Evolutionary conservation across 352 stramenopile genomes (phyloP), one percentile per base, ranked within the genome.

Genomic region (Thraustotheca clavata): DNA sequence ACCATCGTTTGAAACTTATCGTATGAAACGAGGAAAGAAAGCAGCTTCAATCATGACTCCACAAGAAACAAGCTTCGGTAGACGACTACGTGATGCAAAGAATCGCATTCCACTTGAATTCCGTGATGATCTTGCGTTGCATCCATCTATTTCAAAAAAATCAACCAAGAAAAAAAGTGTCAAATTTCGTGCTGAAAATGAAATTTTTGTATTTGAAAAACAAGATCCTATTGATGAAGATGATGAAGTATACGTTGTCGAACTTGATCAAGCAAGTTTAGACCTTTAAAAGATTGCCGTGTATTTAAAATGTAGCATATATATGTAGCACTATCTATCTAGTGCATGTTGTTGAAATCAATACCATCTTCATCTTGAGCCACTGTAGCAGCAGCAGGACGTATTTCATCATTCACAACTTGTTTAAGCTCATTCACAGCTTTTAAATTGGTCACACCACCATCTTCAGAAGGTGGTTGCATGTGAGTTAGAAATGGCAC

Each of bases 401-500:
- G 57, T 12, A 65, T 12, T 20, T 65, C 14, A n/a, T 49, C n/a
- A 8, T 33, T 52, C 14, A 40, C 48, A 14, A 31, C 12, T 20
- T 22, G 22, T 20, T 5, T 24, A 11, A 3, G 6, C 12, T 39
- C 31, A 36, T 5, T 14, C 22, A 14, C 43, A 29, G 43, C 6
- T 29, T 6, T 14, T 22, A 29, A 22, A 14, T 50, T 14, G 7
- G 43, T 14, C 4, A 3, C 24, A 0, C 6, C 11, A 20, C 4
- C 3, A 7, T 16, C 35, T 5, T 34, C 38, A n/a, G 4, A 32
- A 32, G 57, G 11, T 5, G 83, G 76, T 67, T 77, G 86, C 46
- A 93, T 50, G 48, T 87, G 83, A 20, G 81, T 93, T 27, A 93
- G 76, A 57, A 93, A 67, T 33, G 82, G 80, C 67, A 91, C 87